Base-by-base conservation (phyloP, 192 early-diverging fungal genomes). In the Haplosporangium gracile region DNA sequence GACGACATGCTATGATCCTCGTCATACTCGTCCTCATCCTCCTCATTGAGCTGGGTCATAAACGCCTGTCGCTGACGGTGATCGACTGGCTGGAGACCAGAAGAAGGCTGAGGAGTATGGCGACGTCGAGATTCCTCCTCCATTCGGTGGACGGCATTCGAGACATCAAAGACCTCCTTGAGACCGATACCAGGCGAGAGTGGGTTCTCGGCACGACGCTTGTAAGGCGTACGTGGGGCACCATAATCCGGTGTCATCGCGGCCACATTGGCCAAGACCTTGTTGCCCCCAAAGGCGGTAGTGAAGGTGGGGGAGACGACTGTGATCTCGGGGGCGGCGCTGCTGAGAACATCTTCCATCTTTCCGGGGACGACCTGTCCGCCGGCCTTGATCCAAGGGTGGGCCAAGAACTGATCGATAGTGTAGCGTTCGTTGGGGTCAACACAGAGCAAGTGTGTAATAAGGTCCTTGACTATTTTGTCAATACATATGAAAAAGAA, bases 61-160 rank as follows among this genome's bases (percentile, higher is more conserved):
- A 78, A 78, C n/a, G 77, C 77, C 57, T 78, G 77, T 29, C 77
- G 69, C 26, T 57, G 69, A 51, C 69, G 77, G 7, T 47, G 36
- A 5, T 78, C 77, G 4, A 11, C n/a, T 3, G 45, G 51, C 39
- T 60, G 60, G 11, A 76, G 20, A 16, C 75, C 75, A n/a, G 16
- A 20, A n/a, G 16, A 7, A 15, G 47, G 29, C 29, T 70, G 65
- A 22, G 38, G 65, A 10, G 42, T 38, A n/a, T 69, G 69, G 26
- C 77, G 77, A 40, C 69, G 43, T 34, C 68, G 68, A 1, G 77
- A 70, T 29, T 94, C 92, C 75, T 94, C 92, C 53, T 92, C 94
- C 88, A 95, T 92, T n/a, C 95, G 90, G 65, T 94, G 94, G 57
- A 95, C 93, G 51, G 95, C 93, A 81, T 92, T 95, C 43, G 93